These are phyloP conservation scores for Chamaenerion angustifolium DNA, from an alignment of 345 rosid genomes.

Conservation along the genomic window DNA sequence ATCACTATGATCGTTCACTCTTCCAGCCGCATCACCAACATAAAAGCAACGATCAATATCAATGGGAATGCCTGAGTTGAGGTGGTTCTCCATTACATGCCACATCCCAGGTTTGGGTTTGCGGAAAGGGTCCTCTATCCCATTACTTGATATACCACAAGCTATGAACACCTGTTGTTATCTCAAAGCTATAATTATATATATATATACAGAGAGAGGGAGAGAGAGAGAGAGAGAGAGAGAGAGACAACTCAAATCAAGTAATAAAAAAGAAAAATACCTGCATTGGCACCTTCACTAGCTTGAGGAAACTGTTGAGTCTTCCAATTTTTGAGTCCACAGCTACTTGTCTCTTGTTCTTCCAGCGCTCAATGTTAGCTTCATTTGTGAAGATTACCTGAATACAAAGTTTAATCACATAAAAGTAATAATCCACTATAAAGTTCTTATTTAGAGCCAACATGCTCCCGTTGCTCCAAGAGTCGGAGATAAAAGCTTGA, in stretches of 20 bases:
- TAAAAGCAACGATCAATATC: constrained; percentile 79
- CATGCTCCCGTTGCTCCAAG: no score
- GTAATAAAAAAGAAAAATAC: no score
- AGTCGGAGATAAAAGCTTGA: background rate
- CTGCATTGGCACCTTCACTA: constrained; percentile 81
- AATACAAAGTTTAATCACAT: constrained; percentile 2
- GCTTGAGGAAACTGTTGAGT: constrained; percentile 55
- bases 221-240: no score
- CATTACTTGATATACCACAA: constrained; percentile 51
- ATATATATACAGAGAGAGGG: no score
- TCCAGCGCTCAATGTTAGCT: constrained; percentile 96
- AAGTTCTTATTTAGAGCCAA: no score
- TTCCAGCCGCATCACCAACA: constrained; percentile 97
- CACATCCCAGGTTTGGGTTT: constrained; percentile 94
- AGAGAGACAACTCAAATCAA: no score
- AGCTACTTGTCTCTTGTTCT: constrained; percentile 83
- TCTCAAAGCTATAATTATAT: no score
- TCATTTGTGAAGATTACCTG: constrained; percentile 95
- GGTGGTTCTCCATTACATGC: constrained; percentile 66
- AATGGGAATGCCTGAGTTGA: constrained; percentile 69
- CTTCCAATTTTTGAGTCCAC: constrained; percentile 89
- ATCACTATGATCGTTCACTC: constrained; percentile 66
- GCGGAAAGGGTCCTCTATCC: constrained; percentile 55
- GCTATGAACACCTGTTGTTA: constrained; percentile 69
- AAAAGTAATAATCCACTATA: background rate